Conservation (phyloP, 768 basidiomycete species). For the Boletellus ananas region DNA sequence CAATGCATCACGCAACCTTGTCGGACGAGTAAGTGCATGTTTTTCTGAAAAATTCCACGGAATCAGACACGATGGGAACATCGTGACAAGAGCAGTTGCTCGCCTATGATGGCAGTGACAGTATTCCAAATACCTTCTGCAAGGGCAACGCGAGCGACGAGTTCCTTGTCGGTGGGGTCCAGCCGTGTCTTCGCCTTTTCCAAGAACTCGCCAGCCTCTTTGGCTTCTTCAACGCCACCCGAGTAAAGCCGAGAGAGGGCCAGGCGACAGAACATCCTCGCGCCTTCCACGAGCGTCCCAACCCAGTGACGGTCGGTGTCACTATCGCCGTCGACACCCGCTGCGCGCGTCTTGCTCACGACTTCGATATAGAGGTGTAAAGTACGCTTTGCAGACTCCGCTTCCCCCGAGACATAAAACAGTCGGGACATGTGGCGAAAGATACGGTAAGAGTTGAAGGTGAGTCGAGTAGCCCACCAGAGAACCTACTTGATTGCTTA, state of each 20-base stretch:
- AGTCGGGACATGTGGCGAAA: slow-evolving; percentile 82
- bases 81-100: slow-evolving; percentile 4
- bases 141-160: slow-evolving; percentile 57
- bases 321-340: slow-evolving; percentile 40
- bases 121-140: slow-evolving; percentile 74
- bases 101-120: slow-evolving; percentile 68
- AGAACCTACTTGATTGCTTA: slow-evolving; percentile 52
- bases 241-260: slow-evolving; percentile 33
- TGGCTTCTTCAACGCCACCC: slow-evolving; percentile 54
- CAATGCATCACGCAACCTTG: slow-evolving; percentile 56
- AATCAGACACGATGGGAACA: background rate
- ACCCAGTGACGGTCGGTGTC: slow-evolving; percentile 76
- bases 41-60: slow-evolving; percentile 45
- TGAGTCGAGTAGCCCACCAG: slow-evolving; percentile 92
- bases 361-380: slow-evolving; percentile 81
- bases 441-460: slow-evolving; percentile 87
- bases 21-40: slow-evolving; percentile 57
- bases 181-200: slow-evolving; percentile 57
- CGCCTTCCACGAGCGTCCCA: slow-evolving; percentile 71
- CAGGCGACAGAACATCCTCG: slow-evolving; percentile 67
- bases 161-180: slow-evolving; percentile 43
- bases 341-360: slow-evolving; percentile 75
- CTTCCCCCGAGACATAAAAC: slow-evolving; percentile 57
- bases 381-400: slow-evolving; percentile 64
- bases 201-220: slow-evolving; percentile 60